These are phyloP conservation scores for Fraxinus velutina DNA, from an alignment of 305 asterid genomes.

Conservation along the genomic window DNA sequence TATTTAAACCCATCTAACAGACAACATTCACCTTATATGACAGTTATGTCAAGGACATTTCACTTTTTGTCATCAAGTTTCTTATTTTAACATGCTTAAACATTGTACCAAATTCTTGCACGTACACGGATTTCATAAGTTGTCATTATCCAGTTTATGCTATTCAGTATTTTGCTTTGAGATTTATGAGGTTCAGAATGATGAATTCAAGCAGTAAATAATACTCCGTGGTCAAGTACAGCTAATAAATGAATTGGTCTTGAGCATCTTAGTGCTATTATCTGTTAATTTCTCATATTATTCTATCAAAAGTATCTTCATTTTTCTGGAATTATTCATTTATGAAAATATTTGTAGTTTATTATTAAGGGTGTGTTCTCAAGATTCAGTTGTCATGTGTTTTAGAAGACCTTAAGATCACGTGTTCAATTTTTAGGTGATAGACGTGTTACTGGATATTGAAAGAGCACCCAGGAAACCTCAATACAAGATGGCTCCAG, in stretches of 20 bases:
- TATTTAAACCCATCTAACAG: background rate
- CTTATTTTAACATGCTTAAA: slow-evolving; percentile 7
- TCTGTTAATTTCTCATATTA: slow-evolving; percentile 12
- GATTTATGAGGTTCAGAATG: background rate
- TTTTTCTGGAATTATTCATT: slow-evolving; percentile 15
- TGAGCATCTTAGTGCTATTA: slow-evolving; percentile 9
- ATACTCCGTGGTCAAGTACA: background rate
- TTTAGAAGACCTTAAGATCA: background rate
- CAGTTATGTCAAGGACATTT: background rate
- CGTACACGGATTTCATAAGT: background rate
- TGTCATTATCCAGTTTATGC: background rate
- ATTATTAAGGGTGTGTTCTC: background rate
- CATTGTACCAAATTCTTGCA: background rate
- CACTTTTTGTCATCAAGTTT: background rate
- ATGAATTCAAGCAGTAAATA: slow-evolving; percentile 10
- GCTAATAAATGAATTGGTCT: background rate
- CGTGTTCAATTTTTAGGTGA: slow-evolving; percentile 45
- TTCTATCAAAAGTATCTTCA: background rate
- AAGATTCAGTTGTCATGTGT: slow-evolving; percentile 1
- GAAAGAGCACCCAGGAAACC: slow-evolving; percentile 82
- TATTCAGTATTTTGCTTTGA: background rate
- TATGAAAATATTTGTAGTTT: background rate
- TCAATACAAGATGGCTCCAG: slow-evolving; percentile 85
- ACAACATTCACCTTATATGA: background rate
- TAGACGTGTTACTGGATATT: slow-evolving; percentile 65